Percentiles rank a stretch among this genome's conserved stretches.
phyloP scores from a whole-genome alignment of 352 stramenopile species.

The Globisporangium heterothallicum region DNA sequence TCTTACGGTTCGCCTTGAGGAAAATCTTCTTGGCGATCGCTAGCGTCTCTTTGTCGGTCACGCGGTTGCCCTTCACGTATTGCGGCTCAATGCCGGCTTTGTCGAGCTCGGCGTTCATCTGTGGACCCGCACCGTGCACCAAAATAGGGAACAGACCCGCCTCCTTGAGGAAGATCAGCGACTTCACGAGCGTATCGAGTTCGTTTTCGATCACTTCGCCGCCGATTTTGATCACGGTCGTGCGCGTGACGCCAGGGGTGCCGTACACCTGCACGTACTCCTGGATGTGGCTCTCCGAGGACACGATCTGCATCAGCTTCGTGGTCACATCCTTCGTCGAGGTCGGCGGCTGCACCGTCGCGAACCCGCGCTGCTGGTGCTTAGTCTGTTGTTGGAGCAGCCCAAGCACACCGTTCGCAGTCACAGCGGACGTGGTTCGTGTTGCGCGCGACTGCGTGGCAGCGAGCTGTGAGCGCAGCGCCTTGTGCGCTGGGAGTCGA shows the following conservation, averaged over 20 bases:
- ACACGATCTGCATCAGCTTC: constrained; percentile 51
- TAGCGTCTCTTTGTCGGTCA: constrained; percentile 84
- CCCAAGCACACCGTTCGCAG: background rate
- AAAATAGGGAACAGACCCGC: constrained; percentile 82
- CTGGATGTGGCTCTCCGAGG: constrained; percentile 44
- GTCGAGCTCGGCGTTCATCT: constrained; percentile 86
- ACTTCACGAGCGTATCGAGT: constrained; percentile 79
- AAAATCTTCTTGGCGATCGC: constrained; percentile 86
- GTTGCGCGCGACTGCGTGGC: background rate
- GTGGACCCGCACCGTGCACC: constrained; percentile 83
- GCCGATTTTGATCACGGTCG: constrained; percentile 87
- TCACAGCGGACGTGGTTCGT: background rate
- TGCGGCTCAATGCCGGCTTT: constrained; percentile 77
- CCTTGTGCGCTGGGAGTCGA: constrained; percentile 13
- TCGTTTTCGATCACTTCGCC: constrained; percentile 87
- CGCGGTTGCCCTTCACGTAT: constrained; percentile 84
- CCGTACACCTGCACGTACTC: constrained; percentile 76
- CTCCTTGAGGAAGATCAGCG: constrained; percentile 78
- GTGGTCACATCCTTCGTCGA: constrained; percentile 55
- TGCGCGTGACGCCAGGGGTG: constrained; percentile 61
- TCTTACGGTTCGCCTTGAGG: constrained; percentile 71
- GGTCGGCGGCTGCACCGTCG: constrained; percentile 17
- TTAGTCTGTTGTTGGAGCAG: constrained; percentile 6
- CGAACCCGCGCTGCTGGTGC: constrained; percentile 5
- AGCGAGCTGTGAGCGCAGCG: constrained; percentile 8